A percentile compares a stretch with the other conserved stretches of the same genome.
Evolutionary conservation across 2,329 filamentous ascomycete species (phyloP).

Genomic region (Eutypa lata): DNA sequence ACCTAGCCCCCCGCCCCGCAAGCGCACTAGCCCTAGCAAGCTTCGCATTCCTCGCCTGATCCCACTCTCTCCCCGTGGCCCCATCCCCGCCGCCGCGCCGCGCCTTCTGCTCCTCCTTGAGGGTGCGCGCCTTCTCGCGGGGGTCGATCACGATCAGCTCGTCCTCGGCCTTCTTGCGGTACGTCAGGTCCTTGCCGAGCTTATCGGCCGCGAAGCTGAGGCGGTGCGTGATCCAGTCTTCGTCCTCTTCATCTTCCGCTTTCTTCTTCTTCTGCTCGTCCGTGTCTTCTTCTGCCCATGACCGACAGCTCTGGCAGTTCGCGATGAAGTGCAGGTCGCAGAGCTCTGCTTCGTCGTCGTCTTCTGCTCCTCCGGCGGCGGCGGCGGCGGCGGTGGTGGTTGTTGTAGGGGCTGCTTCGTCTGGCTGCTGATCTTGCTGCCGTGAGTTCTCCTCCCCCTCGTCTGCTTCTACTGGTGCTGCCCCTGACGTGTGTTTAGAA

Average conservation of each 20-base stretch:
- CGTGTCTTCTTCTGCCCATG: slow-evolving; percentile 50
- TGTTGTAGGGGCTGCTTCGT: no score
- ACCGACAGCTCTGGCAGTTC: slow-evolving; percentile 86
- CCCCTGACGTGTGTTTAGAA: neutral
- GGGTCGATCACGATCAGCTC: slow-evolving; percentile 93
- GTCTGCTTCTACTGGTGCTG: neutral
- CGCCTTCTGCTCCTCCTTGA: slow-evolving; percentile 63
- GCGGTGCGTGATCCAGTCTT: slow-evolving; percentile 80
- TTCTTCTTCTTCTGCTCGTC: slow-evolving; percentile 60
- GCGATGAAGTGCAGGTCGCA: slow-evolving; percentile 97
- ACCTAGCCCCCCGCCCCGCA: slow-evolving; percentile 56
- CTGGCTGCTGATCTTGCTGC: no score
- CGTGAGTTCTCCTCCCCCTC: no score
- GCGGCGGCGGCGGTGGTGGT: no score
- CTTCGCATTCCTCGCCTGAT: slow-evolving; percentile 56
- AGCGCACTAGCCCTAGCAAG: slow-evolving; percentile 51
- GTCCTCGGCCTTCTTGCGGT: slow-evolving; percentile 87
- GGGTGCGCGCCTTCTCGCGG: slow-evolving; percentile 71
- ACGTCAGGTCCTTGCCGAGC: slow-evolving; percentile 85
- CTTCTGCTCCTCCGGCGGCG: slow-evolving; percentile 27
- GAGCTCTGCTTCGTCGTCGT: slow-evolving; percentile 68
- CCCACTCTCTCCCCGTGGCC: slow-evolving; percentile 56
- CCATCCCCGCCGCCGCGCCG: slow-evolving; percentile 47
- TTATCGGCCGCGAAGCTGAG: slow-evolving; percentile 86
- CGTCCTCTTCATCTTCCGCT: slow-evolving; percentile 58